Percentiles rank a stretch among this genome's conserved stretches.
Conservation (phyloP, 2,329 filamentous ascomycete genomes). For the Chaetomiaceae sp. region DNA sequence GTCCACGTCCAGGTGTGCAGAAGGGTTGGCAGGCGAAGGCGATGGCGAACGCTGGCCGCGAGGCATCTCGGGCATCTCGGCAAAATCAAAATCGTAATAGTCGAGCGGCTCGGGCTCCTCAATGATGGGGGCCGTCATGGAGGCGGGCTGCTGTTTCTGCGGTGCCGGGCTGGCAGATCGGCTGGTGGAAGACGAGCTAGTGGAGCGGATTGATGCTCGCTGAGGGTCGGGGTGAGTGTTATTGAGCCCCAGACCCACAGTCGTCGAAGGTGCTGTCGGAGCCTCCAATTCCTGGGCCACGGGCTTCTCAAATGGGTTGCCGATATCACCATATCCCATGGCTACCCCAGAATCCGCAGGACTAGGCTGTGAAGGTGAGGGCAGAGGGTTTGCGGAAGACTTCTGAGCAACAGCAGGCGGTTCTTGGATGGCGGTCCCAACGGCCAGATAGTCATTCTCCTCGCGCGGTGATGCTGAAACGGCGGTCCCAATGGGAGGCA, state of each 20-base stretch:
- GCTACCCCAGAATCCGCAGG: constrained; percentile 22
- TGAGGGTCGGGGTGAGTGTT: constrained; percentile 13
- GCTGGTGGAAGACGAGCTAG: constrained; percentile 18
- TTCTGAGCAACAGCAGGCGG: constrained; percentile 22
- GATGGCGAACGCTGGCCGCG: constrained; percentile 15
- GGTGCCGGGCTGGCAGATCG: constrained; percentile 9
- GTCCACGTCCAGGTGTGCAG: constrained; percentile 24
- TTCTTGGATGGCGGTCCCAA: constrained; percentile 19
- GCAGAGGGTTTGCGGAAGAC: constrained; percentile 10
- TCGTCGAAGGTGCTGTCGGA: constrained; percentile 12
- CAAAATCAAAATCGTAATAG: constrained; percentile 31
- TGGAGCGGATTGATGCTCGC: constrained; percentile 18
- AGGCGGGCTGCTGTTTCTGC: constrained; percentile 8
- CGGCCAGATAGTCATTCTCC: constrained; percentile 13
- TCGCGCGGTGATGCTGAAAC: constrained; percentile 20
- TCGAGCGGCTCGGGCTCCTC: constrained; percentile 31
- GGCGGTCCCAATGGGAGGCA: constrained; percentile 7
- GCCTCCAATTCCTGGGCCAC: constrained; percentile 17
- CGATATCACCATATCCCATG: constrained; percentile 15
- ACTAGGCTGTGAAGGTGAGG: constrained; percentile 20
- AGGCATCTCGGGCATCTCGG: constrained; percentile 17
- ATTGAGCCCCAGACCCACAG: constrained; percentile 22
- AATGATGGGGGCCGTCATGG: constrained; percentile 26
- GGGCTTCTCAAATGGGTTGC: constrained; percentile 21
- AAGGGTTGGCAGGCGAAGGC: constrained; percentile 14